Conservation (phyloP, 169 alveolate genomes). For the Cryptosporidium sp. region DNA sequence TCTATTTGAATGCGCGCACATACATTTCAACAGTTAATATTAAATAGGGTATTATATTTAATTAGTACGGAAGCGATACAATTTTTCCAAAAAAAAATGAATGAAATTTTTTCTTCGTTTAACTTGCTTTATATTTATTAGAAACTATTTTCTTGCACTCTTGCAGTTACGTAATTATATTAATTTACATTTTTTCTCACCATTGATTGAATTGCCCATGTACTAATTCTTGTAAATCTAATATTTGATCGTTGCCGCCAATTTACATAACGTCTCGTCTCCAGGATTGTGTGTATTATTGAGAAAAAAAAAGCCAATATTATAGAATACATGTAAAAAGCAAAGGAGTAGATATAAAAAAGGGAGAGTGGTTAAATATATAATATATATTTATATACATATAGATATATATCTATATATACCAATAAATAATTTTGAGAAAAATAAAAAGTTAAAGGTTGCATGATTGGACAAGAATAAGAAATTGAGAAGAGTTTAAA, state of each 20-base stretch:
- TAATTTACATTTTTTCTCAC: not conserved
- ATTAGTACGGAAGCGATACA: not conserved
- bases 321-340: constrained; percentile 44
- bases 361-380: not conserved
- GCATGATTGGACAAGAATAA: constrained; percentile 8
- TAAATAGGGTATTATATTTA: not conserved
- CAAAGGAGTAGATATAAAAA: not conserved
- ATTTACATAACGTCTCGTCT: constrained; percentile 64
- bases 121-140: not conserved
- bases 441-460: not conserved
- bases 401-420: not conserved
- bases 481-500: not conserved
- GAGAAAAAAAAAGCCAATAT: constrained; percentile 13
- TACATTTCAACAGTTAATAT: not conserved
- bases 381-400: not conserved
- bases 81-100: too few species aligned
- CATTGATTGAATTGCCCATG: not conserved
- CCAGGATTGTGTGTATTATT: constrained; percentile 55
- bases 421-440: not conserved
- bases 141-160: not conserved
- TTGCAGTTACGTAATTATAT: not conserved
- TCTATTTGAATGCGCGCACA: not conserved
- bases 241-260: constrained; percentile 25
- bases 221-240: not conserved
- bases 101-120: too few species aligned